Conservation (phyloP, 2,329 filamentous ascomycete species). For the Sporothrix curviconia region DNA sequence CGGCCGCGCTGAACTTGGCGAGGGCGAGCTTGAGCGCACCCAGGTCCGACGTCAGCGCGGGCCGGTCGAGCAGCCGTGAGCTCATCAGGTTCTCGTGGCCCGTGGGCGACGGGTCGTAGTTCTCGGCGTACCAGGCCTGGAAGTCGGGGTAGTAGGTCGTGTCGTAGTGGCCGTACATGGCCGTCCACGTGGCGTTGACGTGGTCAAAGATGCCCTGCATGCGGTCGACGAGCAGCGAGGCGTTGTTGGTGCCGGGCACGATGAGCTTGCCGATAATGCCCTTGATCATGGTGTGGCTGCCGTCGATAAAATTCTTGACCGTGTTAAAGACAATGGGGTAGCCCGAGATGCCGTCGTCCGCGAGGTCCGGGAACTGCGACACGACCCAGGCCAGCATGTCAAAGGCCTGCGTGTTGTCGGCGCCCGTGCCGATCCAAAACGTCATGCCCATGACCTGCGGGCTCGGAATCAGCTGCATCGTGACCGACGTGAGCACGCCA, state of each 20-base stretch:
- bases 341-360: slow-evolving; percentile 43
- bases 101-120: slow-evolving; percentile 20
- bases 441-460: slow-evolving; percentile 21
- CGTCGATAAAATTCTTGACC: slow-evolving; percentile 26
- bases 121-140: slow-evolving; percentile 21
- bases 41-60: slow-evolving; percentile 16
- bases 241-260: slow-evolving; percentile 4
- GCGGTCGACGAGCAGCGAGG: slow-evolving; percentile 1
- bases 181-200: slow-evolving; percentile 22
- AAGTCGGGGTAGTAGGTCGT: slow-evolving; percentile 30
- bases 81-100: slow-evolving; percentile 18
- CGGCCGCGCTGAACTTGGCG: slow-evolving; percentile 16
- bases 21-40: slow-evolving; percentile 16
- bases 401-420: slow-evolving; percentile 34
- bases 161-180: slow-evolving; percentile 22
- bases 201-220: slow-evolving; percentile 16
- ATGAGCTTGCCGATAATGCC: slow-evolving; percentile 20
- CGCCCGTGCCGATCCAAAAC: slow-evolving; percentile 26
- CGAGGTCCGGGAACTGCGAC: slow-evolving; percentile 39
- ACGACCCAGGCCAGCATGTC: slow-evolving; percentile 42
- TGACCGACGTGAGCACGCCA: slow-evolving; percentile 52
- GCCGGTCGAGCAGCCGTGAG: slow-evolving; percentile 30
- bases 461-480: slow-evolving; percentile 44
- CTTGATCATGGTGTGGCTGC: slow-evolving; percentile 9
- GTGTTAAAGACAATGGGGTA: slow-evolving; percentile 38